Evolutionary conservation across 2,329 filamentous ascomycete species (phyloP), one percentile per base, ranked within the genome.

Genomic region (Tolypocladium pustulatum): DNA sequence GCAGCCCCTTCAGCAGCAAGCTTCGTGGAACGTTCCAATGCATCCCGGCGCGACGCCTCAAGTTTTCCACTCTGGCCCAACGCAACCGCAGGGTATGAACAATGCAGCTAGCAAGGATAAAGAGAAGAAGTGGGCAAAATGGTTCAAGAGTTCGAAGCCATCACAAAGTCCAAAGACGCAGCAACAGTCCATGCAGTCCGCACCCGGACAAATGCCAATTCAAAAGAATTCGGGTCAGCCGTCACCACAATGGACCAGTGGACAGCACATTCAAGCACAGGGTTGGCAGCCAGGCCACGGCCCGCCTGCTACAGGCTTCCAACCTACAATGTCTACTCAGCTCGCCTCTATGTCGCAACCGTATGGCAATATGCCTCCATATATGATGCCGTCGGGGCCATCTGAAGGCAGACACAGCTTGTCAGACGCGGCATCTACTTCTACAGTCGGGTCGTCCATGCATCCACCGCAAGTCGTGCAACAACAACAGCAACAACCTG

Each of bases 101-200:
- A 54, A 46, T 22, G 38, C 59, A 13, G 32, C 51, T 15, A 54
- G 30, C n/a, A 64, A 62, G 40, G 65, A 64, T 7, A 68, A 67
- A 40, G 64, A 65, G 8, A 68, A 65, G 56, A 66, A 62, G 38
- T 69, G 67, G 67, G 61, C 65, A n/a, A 68, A 65, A 34, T 68
- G 67, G 67, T 69, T 69, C 62, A 68, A 68, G 61, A 59, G 60
- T 22, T 62, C 65, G 9, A 66, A 65, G 46, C 55, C 60, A 20
- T 56, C 61, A 17, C 55, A 34, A 49, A 57, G 10, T n/a, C 30
- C 38, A 46, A 55, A 46, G 55, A 58, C 53, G 13, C 61, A 52
- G 30, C 57, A 55, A 27, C 60, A 59, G 41, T 46, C 46, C 32
- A 27, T 53, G 55, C 34, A 58, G 8, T 12, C 40, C 9, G 36